A percentile compares a stretch with the other conserved stretches of the same genome.
Conservation (phyloP, 1,139 yeast genomes). For the Candida frijolesensis region DNA sequence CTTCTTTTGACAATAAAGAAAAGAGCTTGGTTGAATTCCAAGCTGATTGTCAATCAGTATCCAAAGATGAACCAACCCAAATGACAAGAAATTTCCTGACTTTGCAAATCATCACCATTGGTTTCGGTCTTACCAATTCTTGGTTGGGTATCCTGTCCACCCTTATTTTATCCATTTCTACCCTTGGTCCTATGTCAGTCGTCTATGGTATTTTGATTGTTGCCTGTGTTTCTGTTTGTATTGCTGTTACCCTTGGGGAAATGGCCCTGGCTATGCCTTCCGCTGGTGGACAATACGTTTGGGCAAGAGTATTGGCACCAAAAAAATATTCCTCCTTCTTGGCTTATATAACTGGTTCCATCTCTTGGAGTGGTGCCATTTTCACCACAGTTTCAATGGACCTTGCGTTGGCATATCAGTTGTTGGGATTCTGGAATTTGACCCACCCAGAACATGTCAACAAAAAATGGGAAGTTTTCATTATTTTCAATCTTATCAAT, state of each 20-base stretch:
- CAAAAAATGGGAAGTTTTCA: slow-evolving; percentile 55
- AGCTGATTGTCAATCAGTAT: slow-evolving; percentile 2
- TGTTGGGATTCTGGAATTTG: slow-evolving; percentile 53
- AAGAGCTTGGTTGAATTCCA: slow-evolving; percentile 2
- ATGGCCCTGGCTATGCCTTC: slow-evolving; percentile 55
- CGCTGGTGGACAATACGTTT: slow-evolving; percentile 64
- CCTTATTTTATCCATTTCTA: slow-evolving; percentile 60
- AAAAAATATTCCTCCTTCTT: slow-evolving; percentile 46
- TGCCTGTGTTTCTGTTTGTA: slow-evolving; percentile 46
- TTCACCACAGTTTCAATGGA: slow-evolving; percentile 60
- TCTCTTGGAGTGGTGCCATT: slow-evolving; percentile 60
- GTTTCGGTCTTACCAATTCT: slow-evolving; percentile 69
- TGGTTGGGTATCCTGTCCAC: slow-evolving; percentile 62
- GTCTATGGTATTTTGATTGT: slow-evolving; percentile 69
- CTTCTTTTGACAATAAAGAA: not conserved
- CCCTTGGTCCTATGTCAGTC: slow-evolving; percentile 71
- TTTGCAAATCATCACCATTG: slow-evolving; percentile 63
- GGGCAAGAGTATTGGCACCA: slow-evolving; percentile 60
- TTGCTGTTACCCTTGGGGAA: slow-evolving; percentile 48
- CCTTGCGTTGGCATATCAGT: slow-evolving; percentile 48
- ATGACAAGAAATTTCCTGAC: slow-evolving; percentile 53
- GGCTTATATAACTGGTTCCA: slow-evolving; percentile 56
- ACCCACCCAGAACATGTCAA: slow-evolving; percentile 45
- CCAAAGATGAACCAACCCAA: slow-evolving; percentile 19
- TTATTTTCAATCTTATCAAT: slow-evolving; percentile 46